Evolutionary conservation across 2,329 filamentous ascomycete species (phyloP).

Genomic region (Calcarisporium arbuscula): DNA sequence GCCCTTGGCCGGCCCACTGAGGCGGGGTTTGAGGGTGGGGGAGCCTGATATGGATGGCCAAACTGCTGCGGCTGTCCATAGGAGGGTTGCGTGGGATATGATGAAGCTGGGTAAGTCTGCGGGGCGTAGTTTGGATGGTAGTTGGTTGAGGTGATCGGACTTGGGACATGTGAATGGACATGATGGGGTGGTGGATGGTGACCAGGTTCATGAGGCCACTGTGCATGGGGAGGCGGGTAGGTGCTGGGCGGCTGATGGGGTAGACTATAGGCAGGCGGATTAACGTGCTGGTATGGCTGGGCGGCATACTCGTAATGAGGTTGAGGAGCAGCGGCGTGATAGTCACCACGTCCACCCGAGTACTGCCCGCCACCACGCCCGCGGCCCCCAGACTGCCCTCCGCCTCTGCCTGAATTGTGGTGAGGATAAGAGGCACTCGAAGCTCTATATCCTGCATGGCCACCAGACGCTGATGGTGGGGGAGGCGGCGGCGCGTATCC

Average conservation of each 20-base stretch:
- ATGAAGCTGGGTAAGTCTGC: slow-evolving; percentile 41
- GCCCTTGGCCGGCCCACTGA: slow-evolving; percentile 27
- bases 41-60: slow-evolving; percentile 27
- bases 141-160: slow-evolving; percentile 44
- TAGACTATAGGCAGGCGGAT: slow-evolving; percentile 21
- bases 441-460: slow-evolving; percentile 31
- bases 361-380: slow-evolving; percentile 36
- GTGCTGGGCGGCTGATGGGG: slow-evolving; percentile 29
- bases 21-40: slow-evolving; percentile 26
- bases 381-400: slow-evolving; percentile 28
- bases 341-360: slow-evolving; percentile 31
- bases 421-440: slow-evolving; percentile 32
- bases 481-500: slow-evolving; percentile 50
- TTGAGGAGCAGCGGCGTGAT: slow-evolving; percentile 29
- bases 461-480: slow-evolving; percentile 27
- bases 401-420: slow-evolving; percentile 29
- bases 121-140: slow-evolving; percentile 55
- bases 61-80: slow-evolving; percentile 36
- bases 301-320: slow-evolving; percentile 37
- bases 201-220: slow-evolving; percentile 34
- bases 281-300: slow-evolving; percentile 29
- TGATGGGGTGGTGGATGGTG: slow-evolving; percentile 28
- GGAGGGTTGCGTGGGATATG: slow-evolving; percentile 37
- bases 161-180: slow-evolving; percentile 37
- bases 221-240: slow-evolving; percentile 33